Evolutionary conservation across 768 basidiomycete genomes (phyloP), one percentile per base, ranked within the genome.

Genomic region (Tylopilus vinaceipallidus): DNA sequence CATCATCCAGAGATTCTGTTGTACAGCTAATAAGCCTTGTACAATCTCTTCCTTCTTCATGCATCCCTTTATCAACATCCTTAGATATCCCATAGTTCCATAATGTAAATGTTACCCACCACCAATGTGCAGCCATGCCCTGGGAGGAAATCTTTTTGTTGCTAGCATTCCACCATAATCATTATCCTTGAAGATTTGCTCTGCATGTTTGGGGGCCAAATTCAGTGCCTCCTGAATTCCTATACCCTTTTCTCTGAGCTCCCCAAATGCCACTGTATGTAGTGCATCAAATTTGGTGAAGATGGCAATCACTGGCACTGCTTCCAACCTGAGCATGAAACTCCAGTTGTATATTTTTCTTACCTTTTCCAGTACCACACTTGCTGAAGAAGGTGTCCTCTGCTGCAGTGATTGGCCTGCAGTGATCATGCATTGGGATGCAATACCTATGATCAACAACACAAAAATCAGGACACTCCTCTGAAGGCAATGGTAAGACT

Each of bases 361-460:
- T 6, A 60, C 54, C 42, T 19, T 11, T 36, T 34, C 50, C 50
- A 7, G 61, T 50, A 3, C 52, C 41, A 42, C 48, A 53, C 29
- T 64, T 51, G 12, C 30, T 32, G 16, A 65, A 52, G 52, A 74
- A 73, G 29, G 69, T 69, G 12, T 56, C 54, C 29, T 53, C 41
- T 36, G 74, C 73, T 3, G 54, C 55, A 35, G 54, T 53, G 6
- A 64, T 42, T 14, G 66, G 56, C 17, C 73, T 49, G 17, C 46
- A 42, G 17, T 48, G 39, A 0, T 57, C 55, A 49, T 68, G 53
- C 42, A 66, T 62, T 2, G 57, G 56, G 42, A 75, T 63, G 46
- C 74, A 75, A 44, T 67, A 75, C 74, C 74, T 75, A 49, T 30
- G 1, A 2, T n/a, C n/a, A n/a, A n/a, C n/a, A n/a, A n/a, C 6